Evolutionary conservation across 768 basidiomycete genomes (phyloP).

Genomic region (Amanita phalloides): DNA sequence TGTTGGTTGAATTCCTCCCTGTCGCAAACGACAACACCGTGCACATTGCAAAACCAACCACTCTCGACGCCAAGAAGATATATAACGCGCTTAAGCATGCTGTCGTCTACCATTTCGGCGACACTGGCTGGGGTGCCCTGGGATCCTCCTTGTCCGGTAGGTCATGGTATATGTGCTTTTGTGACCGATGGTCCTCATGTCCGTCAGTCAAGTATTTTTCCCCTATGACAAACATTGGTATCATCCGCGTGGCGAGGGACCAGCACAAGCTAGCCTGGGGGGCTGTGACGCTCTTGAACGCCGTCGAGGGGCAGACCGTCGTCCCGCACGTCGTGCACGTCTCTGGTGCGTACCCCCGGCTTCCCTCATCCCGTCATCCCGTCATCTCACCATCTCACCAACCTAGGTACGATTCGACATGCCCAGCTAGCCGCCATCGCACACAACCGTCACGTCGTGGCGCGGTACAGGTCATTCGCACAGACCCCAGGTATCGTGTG

Average conservation of each 20-base stretch:
- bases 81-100: conserved; percentile 62
- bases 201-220: conserved; percentile 79
- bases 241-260: conserved; percentile 77
- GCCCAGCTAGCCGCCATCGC: conserved; percentile 67
- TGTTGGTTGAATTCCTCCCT: conserved; percentile 75
- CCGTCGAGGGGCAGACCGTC: conserved; percentile 44
- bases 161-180: conserved; percentile 8
- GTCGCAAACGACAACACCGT: conserved; percentile 19
- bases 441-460: conserved; percentile 64
- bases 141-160: conserved; percentile 59
- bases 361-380: neutral
- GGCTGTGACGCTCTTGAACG: conserved; percentile 57
- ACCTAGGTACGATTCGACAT: conserved; percentile 80
- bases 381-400: neutral
- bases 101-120: conserved; percentile 66
- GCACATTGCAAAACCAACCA: conserved; percentile 4
- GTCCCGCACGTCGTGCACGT: conserved; percentile 75
- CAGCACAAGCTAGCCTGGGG: conserved; percentile 77
- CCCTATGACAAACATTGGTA: conserved; percentile 71
- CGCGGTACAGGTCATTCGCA: conserved; percentile 46
- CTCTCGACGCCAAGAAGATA: conserved; percentile 53
- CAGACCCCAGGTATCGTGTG: conserved; percentile 37
- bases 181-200: neutral
- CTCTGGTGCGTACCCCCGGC: conserved; percentile 44
- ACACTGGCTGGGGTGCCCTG: conserved; percentile 79